phyloP scores from a whole-genome alignment of 768 basidiomycete genomes.

The Boletus pseudo-olivaceus region DNA sequence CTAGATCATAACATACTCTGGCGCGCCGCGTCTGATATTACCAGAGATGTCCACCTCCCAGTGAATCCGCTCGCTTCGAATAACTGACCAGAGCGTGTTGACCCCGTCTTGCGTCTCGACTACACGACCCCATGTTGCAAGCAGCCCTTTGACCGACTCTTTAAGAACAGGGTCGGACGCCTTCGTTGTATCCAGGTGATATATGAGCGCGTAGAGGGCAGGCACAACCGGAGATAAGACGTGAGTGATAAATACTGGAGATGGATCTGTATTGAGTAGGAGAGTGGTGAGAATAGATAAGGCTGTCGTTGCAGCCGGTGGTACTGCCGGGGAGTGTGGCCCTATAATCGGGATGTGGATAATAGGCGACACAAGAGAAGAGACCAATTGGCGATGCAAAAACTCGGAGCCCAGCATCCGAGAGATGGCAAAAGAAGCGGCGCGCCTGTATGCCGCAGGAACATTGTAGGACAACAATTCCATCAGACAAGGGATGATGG shows the following conservation, averaged over 20 bases:
- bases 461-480: conserved; percentile 41
- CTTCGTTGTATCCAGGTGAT: conserved; percentile 49
- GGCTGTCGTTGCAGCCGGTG: conserved; percentile 36
- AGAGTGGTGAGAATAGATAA: conserved; percentile 54
- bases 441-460: conserved; percentile 46
- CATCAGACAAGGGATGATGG: conserved; percentile 53
- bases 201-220: conserved; percentile 60
- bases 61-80: conserved; percentile 44
- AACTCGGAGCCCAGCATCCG: conserved; percentile 50
- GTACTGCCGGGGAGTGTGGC: not conserved
- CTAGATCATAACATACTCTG: conserved; percentile 38
- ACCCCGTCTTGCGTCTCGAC: conserved; percentile 50
- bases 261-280: conserved; percentile 75
- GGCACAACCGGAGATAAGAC: conserved; percentile 68
- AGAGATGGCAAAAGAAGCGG: conserved; percentile 66
- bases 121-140: conserved; percentile 76
- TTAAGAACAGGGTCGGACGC: conserved; percentile 63
- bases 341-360: conserved; percentile 53
- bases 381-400: conserved; percentile 14
- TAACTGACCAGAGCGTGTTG: conserved; percentile 55
- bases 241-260: conserved; percentile 58
- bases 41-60: conserved; percentile 61
- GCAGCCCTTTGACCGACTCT: conserved; percentile 54
- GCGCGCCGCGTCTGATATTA: conserved; percentile 37
- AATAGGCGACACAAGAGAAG: conserved; percentile 40